These are phyloP conservation scores for Cucumis melo DNA, from an alignment of 306 rosid species.

Conservation along the genomic window DNA sequence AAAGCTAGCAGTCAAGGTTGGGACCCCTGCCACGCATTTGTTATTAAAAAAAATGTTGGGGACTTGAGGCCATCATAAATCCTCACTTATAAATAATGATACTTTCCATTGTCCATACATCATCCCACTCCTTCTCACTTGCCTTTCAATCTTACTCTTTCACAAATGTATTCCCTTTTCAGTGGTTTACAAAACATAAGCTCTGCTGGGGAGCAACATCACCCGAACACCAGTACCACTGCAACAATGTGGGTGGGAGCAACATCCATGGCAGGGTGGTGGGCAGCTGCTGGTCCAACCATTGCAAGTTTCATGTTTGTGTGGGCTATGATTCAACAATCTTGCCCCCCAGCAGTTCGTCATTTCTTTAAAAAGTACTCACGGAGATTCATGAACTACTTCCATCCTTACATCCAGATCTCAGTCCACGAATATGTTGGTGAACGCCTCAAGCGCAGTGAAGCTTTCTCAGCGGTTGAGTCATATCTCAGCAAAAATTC, in stretches of 20 bases:
- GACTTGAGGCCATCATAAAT: background rate
- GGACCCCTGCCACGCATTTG: slow-evolving; percentile 3
- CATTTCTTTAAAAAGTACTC: slow-evolving; percentile 38
- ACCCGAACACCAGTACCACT: background rate
- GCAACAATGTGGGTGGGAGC: background rate
- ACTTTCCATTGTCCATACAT: background rate
- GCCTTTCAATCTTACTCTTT: background rate
- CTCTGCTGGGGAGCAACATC: background rate
- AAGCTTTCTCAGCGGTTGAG: slow-evolving; percentile 64
- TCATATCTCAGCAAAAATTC: slow-evolving; percentile 76
- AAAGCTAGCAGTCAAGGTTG: background rate
- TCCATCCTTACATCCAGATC: slow-evolving; percentile 54
- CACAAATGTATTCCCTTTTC: background rate
- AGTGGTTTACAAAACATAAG: background rate
- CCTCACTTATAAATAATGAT: background rate
- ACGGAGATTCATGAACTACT: slow-evolving; percentile 26
- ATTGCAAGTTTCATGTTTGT: slow-evolving; percentile 70
- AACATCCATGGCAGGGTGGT: background rate
- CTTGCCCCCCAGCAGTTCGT: slow-evolving; percentile 50
- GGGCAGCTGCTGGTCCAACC: slow-evolving; percentile 69
- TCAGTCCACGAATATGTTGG: slow-evolving; percentile 69
- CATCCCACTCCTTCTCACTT: background rate
- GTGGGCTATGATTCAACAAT: slow-evolving; percentile 69
- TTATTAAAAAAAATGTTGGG: background rate
- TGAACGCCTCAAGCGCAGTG: slow-evolving; percentile 64